Conservation (phyloP, 2,329 filamentous ascomycete species). For the Fonsecaea pugnacius region DNA sequence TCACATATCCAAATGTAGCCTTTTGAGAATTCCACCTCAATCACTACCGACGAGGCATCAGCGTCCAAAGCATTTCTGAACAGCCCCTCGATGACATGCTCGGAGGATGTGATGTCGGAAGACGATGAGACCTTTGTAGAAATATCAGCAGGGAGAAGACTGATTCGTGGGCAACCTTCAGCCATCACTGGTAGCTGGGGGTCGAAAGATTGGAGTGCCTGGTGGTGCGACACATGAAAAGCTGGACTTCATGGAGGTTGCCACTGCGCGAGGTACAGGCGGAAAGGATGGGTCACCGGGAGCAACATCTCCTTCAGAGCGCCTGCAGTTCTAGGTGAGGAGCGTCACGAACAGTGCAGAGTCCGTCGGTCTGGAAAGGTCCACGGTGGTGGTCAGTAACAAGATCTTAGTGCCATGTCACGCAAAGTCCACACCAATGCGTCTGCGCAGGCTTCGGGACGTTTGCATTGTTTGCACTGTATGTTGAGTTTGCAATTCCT, state of each 20-base stretch:
- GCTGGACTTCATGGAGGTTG: constrained; percentile 23
- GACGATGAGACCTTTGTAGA: constrained; percentile 77
- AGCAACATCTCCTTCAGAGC: constrained; percentile 12
- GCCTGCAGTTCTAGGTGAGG: constrained; percentile 4
- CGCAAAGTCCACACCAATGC: too few species aligned
- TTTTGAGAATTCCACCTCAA: constrained; percentile 73
- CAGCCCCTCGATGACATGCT: constrained; percentile 71
- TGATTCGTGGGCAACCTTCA: constrained; percentile 14
- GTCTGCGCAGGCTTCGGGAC: too few species aligned
- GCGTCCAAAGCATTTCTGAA: constrained; percentile 87
- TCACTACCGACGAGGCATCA: constrained; percentile 66
- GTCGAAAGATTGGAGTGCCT: neutral
- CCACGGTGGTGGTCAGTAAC: neutral
- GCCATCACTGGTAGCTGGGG: constrained; percentile 14
- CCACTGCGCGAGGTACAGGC: constrained; percentile 3
- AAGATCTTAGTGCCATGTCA: neutral
- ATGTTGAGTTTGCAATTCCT: neutral
- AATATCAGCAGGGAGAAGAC: constrained; percentile 24
- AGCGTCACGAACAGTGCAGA: neutral
- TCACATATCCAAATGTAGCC: constrained; percentile 83
- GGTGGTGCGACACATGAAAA: neutral
- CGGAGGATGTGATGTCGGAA: constrained; percentile 74
- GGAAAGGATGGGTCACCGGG: neutral
- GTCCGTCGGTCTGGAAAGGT: neutral
- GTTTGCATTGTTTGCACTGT: neutral